Base-by-base conservation (phyloP, 139 green algal genomes). In the Yamagishiella unicocca region DNA sequence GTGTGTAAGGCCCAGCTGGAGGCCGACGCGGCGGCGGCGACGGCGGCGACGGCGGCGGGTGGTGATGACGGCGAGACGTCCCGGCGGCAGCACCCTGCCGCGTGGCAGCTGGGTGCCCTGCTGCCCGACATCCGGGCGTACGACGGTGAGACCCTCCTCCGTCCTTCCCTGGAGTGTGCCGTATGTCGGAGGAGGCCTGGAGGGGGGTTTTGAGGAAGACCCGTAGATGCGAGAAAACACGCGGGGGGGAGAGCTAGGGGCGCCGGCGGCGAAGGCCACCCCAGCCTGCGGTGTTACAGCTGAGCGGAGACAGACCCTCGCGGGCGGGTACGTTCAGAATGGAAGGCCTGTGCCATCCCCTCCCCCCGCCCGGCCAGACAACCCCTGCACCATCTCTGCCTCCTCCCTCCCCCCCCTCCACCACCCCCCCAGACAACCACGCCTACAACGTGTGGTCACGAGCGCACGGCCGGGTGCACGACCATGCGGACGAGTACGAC, bases 71-170 rank as follows among this genome's bases (percentile, higher is more conserved):
- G n/a, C 19, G n/a, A 25, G 53, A 73, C 50, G 10, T 24, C 25
- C n/a, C 37, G 42, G 45, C 74, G 45, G 33, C 73, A 81, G 38
- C 84, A 89, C 61, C 84, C 84, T 7, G 73, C 62, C 22, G 73
- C 84, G 42, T 24, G 43, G 73, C 84, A 89, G 84, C 45, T 81
- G 2, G 54, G 42, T 24, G 84, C 84, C 14, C 43, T 89, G 17
- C 40, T 73, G 24, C 84, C 84, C n/a, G 55, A 72, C 53, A 70
- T 78, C 8, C 73, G 64, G 27, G 73, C 54, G 12, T 84, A 78
- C 58, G 54, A 81, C 42, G 61, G 84, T 89, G 73, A 89, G 84
- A n/a, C n/a, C n/a, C n/a, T n/a, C n/a, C n/a, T n/a, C n/a, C n/a
- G n/a, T n/a, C n/a, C n/a, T n/a, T n/a, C n/a, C n/a, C n/a, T n/a